Evolutionary conservation across 164 flowering plant species (phyloP), one percentile per base, ranked within the genome.

Genomic region (Nymphaea thermarum): DNA sequence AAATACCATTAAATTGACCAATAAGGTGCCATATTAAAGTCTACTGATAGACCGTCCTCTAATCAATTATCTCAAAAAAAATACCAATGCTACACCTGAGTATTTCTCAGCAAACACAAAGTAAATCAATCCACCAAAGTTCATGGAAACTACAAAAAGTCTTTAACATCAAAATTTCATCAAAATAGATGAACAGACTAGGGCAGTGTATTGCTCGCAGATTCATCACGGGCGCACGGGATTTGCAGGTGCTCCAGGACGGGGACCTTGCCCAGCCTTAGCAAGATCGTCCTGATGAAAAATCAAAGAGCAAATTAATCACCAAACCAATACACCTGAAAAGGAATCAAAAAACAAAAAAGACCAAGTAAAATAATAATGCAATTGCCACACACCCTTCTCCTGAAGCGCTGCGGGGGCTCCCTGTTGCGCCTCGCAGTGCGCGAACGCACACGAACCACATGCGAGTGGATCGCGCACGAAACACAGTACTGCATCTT

Each of bases 381-480:
- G 10, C n/a, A 8, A 62, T 7, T 44, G 62, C 14, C 8, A 51
- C 57, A 10, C 57, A 93, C 98, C 88, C 90, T 72, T 79, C 98
- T 96, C 45, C 87, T 87, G 69, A 87, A 89, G 3, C 97, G 87
- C 86, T 80, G 85, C 10, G 98, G 98, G 3, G 98, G 96, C 67
- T 86, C 92, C 70, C 98, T 90, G 75, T 74, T 85, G 81, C 91
- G 85, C 71, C 98, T 82, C 3, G 83, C 78, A 68, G 84, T 80
- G 70, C 90, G 86, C 36, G 98, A 93, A 0, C 98, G 88, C 68
- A 93, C 98, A 80, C 98, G 80, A 36, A 93, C 98, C 42, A 93
- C 95, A 60, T 89, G 93, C 3, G 75, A 72, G 43, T 72, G 75
- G 65, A 72, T 72, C 1, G 75, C 75, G 12, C 75, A 72, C 1